Evolutionary conservation across 2,329 filamentous ascomycete genomes (phyloP).

Genomic region (Diaporthe nobilis): DNA sequence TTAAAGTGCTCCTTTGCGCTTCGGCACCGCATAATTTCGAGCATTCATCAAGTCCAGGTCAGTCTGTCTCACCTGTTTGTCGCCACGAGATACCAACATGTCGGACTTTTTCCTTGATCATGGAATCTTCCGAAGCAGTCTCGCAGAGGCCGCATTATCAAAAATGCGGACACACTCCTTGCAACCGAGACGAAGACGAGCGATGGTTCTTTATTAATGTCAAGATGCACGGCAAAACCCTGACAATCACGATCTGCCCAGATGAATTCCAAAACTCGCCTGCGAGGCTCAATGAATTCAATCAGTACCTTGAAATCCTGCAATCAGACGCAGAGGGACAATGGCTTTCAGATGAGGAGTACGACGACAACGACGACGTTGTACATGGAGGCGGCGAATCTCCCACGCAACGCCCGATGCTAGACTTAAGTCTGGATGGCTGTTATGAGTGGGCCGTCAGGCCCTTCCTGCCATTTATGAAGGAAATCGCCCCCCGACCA

Average conservation of each 20-base stretch:
- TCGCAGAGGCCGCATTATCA: slow-evolving; percentile 26
- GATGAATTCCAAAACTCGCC: slow-evolving; percentile 17
- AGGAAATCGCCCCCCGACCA: slow-evolving; percentile 6
- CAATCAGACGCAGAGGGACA: neutral
- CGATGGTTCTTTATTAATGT: slow-evolving; percentile 1
- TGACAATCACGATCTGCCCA: neutral
- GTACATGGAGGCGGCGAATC: slow-evolving; percentile 7
- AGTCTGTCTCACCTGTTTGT: neutral
- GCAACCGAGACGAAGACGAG: slow-evolving; percentile 19
- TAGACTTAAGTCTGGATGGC: slow-evolving; percentile 17
- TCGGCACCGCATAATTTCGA: neutral
- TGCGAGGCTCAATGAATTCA: slow-evolving; percentile 14
- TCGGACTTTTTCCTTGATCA: neutral
- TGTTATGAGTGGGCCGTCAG: slow-evolving; percentile 17
- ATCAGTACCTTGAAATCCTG: neutral
- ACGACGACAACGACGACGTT: neutral
- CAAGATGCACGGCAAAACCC: slow-evolving; percentile 9
- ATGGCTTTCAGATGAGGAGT: neutral
- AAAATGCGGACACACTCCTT: slow-evolving; percentile 3
- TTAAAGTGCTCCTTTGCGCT: neutral
- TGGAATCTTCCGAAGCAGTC: neutral
- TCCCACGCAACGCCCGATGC: neutral
- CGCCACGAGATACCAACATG: no score
- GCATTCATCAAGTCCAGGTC: neutral
- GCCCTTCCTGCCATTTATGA: neutral